Conservation (phyloP, 768 basidiomycete genomes). For the Termitomyces sp. region DNA sequence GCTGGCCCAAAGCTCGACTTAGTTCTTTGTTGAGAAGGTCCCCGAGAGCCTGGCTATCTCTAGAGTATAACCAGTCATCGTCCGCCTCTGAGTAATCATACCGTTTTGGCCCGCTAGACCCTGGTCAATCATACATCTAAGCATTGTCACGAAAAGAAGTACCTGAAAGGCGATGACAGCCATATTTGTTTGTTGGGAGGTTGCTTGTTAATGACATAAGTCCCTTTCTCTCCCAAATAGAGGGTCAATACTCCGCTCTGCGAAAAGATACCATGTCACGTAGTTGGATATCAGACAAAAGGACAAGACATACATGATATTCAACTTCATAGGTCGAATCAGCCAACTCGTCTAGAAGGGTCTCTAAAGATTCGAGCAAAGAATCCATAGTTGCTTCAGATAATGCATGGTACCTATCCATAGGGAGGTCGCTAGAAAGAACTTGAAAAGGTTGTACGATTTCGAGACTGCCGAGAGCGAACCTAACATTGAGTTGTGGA, state of each 20-base stretch:
- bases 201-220: slow-evolving; percentile 96
- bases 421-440: slow-evolving; percentile 37
- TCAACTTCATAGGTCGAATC: slow-evolving; percentile 74
- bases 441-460: neutral
- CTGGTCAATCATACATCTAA: neutral
- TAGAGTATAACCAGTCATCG: slow-evolving; percentile 70
- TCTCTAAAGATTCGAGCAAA: slow-evolving; percentile 71
- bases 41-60: slow-evolving; percentile 59
- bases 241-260: slow-evolving; percentile 92
- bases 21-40: slow-evolving; percentile 69
- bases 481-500: slow-evolving; percentile 56
- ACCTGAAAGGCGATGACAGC: slow-evolving; percentile 89
- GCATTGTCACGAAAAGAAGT: slow-evolving; percentile 12
- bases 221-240: slow-evolving; percentile 66
- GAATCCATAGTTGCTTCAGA: slow-evolving; percentile 76
- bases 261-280: neutral
- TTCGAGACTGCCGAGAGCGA: slow-evolving; percentile 4
- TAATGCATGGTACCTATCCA: slow-evolving; percentile 61
- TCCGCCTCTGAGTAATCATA: slow-evolving; percentile 65
- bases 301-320: slow-evolving; percentile 59
- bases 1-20: slow-evolving; percentile 22
- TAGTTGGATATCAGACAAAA: neutral
- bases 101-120: slow-evolving; percentile 80
- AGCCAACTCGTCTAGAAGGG: slow-evolving; percentile 53
- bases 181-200: slow-evolving; percentile 97